These are phyloP conservation scores for Botrytis aclada DNA, from an alignment of 2,329 filamentous ascomycete genomes.

Conservation along the genomic window DNA sequence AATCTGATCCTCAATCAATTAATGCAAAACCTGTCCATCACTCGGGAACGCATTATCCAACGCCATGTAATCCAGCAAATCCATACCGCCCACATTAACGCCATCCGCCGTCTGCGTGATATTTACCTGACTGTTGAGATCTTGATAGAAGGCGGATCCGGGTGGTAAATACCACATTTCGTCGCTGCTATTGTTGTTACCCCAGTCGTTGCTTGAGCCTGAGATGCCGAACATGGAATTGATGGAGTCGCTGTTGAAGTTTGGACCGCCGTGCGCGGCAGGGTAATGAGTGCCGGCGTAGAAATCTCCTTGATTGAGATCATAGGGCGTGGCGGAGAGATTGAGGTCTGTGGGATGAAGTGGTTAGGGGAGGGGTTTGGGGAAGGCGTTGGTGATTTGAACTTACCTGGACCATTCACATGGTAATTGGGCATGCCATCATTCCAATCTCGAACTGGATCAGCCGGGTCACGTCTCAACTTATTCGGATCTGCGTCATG, in stretches of 20 bases:
- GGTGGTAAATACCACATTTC: conserved; percentile 68
- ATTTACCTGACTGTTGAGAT: conserved; percentile 55
- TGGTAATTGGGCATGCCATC: conserved; percentile 31
- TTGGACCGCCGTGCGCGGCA: conserved; percentile 27
- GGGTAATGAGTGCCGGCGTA: conserved; percentile 44
- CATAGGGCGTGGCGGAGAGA: conserved; percentile 63
- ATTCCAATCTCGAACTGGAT: conserved; percentile 35
- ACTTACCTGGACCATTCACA: conserved; percentile 31
- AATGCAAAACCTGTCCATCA: conserved; percentile 14
- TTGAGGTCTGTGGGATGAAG: conserved; percentile 27
- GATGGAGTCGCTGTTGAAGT: conserved; percentile 29
- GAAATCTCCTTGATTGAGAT: conserved; percentile 53
- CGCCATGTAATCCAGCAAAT: conserved; percentile 66
- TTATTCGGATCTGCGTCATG: conserved; percentile 37
- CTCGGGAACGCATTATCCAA: conserved; percentile 45
- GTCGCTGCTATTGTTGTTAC: conserved; percentile 22
- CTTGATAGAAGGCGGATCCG: conserved; percentile 62
- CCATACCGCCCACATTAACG: conserved; percentile 63
- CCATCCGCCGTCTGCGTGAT: conserved; percentile 67
- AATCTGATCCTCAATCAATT: not conserved
- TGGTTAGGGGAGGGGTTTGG: conserved; percentile 14
- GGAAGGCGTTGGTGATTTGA: not conserved
- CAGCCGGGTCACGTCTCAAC: conserved; percentile 29
- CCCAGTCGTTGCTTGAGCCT: conserved; percentile 30
- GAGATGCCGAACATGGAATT: conserved; percentile 30